phyloP scores from a whole-genome alignment of 2,329 filamentous ascomycete species.

The Endothia cerciana region DNA sequence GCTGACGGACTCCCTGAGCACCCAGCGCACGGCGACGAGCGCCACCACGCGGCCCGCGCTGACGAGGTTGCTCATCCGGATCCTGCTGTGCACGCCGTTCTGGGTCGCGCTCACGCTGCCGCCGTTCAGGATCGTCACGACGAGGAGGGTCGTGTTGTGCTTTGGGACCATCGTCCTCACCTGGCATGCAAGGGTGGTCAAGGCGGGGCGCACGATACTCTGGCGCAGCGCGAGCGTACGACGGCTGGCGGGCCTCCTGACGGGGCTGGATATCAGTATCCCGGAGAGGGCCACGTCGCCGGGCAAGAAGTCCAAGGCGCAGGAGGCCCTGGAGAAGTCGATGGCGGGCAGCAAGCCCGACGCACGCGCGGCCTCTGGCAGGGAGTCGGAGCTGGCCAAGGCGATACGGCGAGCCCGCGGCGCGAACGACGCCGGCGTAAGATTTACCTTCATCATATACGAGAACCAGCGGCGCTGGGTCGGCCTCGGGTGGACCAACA shows the following conservation, averaged over 20 bases:
- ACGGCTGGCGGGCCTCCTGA: conserved; percentile 70
- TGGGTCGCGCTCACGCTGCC: conserved; percentile 85
- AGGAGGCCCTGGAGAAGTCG: conserved; percentile 32
- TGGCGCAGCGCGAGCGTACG: conserved; percentile 86
- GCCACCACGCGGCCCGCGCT: conserved; percentile 89
- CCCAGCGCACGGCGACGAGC: conserved; percentile 85
- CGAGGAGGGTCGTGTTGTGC: conserved; percentile 79
- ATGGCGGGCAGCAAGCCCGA: conserved; percentile 49
- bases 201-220: conserved; percentile 82
- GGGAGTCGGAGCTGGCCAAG: conserved; percentile 53
- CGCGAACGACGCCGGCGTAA: conserved; percentile 74
- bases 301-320: conserved; percentile 34
- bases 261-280: conserved; percentile 72
- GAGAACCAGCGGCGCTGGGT: conserved; percentile 97
- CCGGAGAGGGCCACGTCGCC: conserved; percentile 29
- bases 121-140: conserved; percentile 83
- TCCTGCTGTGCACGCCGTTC: conserved; percentile 83
- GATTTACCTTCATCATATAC: conserved; percentile 95
- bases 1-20: conserved; percentile 91
- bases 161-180: conserved; percentile 86
- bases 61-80: conserved; percentile 85
- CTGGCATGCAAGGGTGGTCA: conserved; percentile 87
- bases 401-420: conserved; percentile 46
- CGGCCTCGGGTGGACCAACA: conserved; percentile 92
- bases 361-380: conserved; percentile 31